phyloP scores from a whole-genome alignment of 106 monocot genomes.

The Amphibolis antarctica region DNA sequence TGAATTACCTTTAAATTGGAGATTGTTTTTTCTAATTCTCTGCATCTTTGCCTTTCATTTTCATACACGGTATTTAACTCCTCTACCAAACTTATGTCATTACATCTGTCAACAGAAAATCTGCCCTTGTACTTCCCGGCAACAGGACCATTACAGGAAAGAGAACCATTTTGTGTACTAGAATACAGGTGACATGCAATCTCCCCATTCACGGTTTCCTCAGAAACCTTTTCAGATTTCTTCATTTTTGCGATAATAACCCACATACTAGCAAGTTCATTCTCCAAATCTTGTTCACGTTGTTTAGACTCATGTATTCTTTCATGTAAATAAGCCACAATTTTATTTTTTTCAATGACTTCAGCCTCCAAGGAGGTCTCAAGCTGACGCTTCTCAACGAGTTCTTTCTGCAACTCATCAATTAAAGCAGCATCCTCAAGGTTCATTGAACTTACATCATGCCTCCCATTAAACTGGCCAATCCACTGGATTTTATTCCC shows the following conservation, averaged over 20 bases:
- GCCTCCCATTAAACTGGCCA: slow-evolving; percentile 13
- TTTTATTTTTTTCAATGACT: slow-evolving; percentile 49
- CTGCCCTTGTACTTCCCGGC: slow-evolving; percentile 9
- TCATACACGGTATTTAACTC: slow-evolving; percentile 59
- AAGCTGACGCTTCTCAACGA: slow-evolving; percentile 39
- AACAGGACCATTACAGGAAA: slow-evolving; percentile 17
- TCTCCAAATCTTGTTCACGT: slow-evolving; percentile 64
- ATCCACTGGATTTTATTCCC: slow-evolving; percentile 15
- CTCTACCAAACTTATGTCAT: slow-evolving; percentile 26
- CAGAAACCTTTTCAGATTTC: slow-evolving; percentile 26
- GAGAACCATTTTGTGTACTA: slow-evolving; percentile 25
- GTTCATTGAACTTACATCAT: slow-evolving; percentile 17
- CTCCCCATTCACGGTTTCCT: slow-evolving; percentile 23
- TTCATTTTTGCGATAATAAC: slow-evolving; percentile 58
- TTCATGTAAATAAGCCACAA: slow-evolving; percentile 49
- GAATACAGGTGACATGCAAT: slow-evolving; percentile 16
- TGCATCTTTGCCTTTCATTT: slow-evolving; percentile 57
- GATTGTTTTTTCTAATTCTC: slow-evolving; percentile 53
- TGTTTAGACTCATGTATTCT: slow-evolving; percentile 45
- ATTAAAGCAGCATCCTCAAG: slow-evolving; percentile 28
- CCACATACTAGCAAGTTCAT: slow-evolving; percentile 89
- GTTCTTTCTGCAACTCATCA: slow-evolving; percentile 63
- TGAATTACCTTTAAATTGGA: slow-evolving; percentile 20
- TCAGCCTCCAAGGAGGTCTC: slow-evolving; percentile 51
- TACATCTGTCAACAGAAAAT: slow-evolving; percentile 11